Percentiles rank a stretch among this genome's conserved stretches.
Conservation (phyloP, 2,329 filamentous ascomycete species). For the Catunica adiposa region DNA sequence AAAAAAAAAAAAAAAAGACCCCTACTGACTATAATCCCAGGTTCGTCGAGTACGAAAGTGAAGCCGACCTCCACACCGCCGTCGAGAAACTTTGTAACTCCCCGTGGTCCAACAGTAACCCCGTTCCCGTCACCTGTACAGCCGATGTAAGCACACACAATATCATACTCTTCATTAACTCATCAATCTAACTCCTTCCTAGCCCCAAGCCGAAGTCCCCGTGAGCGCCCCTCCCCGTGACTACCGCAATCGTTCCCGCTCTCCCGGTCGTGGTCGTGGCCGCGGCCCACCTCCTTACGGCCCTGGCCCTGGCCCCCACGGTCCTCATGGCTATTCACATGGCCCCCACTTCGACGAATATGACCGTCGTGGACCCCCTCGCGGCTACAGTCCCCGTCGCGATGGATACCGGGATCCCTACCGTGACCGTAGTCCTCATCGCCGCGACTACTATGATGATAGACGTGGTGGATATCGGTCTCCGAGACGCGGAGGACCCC, state of each 20-base stretch:
- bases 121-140: constrained; percentile 66
- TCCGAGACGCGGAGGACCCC: constrained; percentile 62
- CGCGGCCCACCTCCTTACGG: not conserved
- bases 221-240: constrained; percentile 32
- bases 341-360: constrained; percentile 49
- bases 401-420: constrained; percentile 53
- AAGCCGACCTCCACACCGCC: constrained; percentile 71
- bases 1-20: not conserved
- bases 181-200: constrained; percentile 9
- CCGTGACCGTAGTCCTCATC: constrained; percentile 70
- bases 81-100: constrained; percentile 87
- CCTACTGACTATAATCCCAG: constrained; percentile 29
- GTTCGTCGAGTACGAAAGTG: constrained; percentile 95
- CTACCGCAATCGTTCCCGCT: constrained; percentile 59
- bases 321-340: constrained; percentile 22
- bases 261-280: constrained; percentile 28
- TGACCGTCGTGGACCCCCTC: constrained; percentile 53
- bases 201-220: constrained; percentile 68
- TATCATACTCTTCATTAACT: not conserved
- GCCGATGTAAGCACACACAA: constrained; percentile 58
- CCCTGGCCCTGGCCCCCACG: not conserved
- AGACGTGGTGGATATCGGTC: constrained; percentile 61
- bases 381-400: constrained; percentile 71
- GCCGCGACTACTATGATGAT: constrained; percentile 77
- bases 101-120: constrained; percentile 58